These are phyloP conservation scores for Stephania yunnanensis DNA, from an alignment of 164 flowering plant genomes.

Conservation along the genomic window DNA sequence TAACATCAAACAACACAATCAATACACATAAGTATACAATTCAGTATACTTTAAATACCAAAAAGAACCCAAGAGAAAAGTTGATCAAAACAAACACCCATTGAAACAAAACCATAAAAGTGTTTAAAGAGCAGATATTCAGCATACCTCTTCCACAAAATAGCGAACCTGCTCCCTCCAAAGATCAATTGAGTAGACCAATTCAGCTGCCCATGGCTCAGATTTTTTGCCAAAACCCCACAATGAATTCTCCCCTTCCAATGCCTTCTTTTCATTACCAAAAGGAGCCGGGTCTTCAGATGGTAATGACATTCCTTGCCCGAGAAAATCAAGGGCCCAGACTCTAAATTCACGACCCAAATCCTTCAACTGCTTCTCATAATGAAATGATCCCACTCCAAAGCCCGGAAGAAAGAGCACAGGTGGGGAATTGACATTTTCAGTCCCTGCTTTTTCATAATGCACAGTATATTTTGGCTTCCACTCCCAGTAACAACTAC, in stretches of 20 bases:
- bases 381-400: slow-evolving; percentile 95
- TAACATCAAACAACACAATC: background rate
- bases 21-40: background rate
- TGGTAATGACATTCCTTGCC: slow-evolving; percentile 91
- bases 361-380: slow-evolving; percentile 91
- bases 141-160: slow-evolving; percentile 71
- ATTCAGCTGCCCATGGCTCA: slow-evolving; percentile 81
- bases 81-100: background rate
- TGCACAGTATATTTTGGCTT: slow-evolving; percentile 76
- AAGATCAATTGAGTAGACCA: slow-evolving; percentile 79
- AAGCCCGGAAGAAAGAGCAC: slow-evolving; percentile 92
- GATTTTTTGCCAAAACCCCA: slow-evolving; percentile 95
- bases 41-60: background rate
- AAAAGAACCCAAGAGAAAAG: background rate
- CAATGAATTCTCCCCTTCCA: slow-evolving; percentile 25
- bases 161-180: slow-evolving; percentile 83
- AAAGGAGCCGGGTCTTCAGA: slow-evolving; percentile 68
- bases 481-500: slow-evolving; percentile 83
- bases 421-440: slow-evolving; percentile 64
- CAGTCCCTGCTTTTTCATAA: slow-evolving; percentile 70
- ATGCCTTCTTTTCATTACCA: slow-evolving; percentile 22
- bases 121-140: background rate
- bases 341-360: slow-evolving; percentile 82
- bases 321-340: slow-evolving; percentile 92
- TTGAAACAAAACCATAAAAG: background rate